These are phyloP conservation scores for Flaveria ramosissima DNA, from an alignment of 129 eudicot species.

Conservation along the genomic window DNA sequence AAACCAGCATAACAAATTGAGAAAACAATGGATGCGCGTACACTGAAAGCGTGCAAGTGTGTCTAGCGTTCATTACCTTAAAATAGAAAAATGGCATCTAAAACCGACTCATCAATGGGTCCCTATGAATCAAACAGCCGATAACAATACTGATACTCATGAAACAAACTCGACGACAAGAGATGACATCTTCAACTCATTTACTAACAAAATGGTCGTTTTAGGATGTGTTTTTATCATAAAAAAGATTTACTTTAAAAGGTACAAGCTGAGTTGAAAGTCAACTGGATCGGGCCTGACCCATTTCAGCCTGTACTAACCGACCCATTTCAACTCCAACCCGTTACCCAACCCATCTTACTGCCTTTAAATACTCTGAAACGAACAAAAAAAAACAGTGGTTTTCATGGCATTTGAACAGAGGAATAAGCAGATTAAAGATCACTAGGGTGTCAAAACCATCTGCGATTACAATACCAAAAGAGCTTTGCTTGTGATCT, in stretches of 20 bases:
- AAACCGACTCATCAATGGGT: neutral
- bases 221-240: neutral
- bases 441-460: neutral
- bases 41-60: slow-evolving; percentile 5
- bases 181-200: neutral
- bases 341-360: neutral
- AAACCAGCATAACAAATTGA: slow-evolving; percentile 3
- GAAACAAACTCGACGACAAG: neutral
- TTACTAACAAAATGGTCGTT: neutral
- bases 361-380: too few species aligned
- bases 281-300: neutral
- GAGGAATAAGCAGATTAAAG: neutral
- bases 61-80: slow-evolving; percentile 24
- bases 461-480: slow-evolving; percentile 23
- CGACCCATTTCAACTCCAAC: neutral
- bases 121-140: too few species aligned
- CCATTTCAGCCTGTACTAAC: neutral
- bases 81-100: slow-evolving; percentile 30
- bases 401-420: neutral
- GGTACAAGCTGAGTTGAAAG: too few species aligned
- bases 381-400: neutral
- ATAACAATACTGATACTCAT: neutral
- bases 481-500: slow-evolving; percentile 36
- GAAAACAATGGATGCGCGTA: neutral
- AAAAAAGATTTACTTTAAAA: neutral